These are phyloP conservation scores for Diaporthe amygdali DNA, from an alignment of 2,329 filamentous ascomycete genomes.

Conservation along the genomic window DNA sequence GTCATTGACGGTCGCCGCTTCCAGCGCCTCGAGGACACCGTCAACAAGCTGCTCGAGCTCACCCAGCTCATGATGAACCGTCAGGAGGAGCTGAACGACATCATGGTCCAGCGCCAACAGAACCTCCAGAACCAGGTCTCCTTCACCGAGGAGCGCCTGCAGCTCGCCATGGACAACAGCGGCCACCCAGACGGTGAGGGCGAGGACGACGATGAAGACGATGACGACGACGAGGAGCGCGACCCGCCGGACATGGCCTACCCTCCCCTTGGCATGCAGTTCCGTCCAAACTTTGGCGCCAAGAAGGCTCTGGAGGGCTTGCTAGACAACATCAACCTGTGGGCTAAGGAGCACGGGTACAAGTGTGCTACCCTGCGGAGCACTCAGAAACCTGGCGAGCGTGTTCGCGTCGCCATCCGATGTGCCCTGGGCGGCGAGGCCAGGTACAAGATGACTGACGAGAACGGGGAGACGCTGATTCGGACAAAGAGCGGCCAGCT, in stretches of 20 bases:
- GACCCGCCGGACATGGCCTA: conserved; percentile 27
- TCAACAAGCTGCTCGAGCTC: conserved; percentile 26
- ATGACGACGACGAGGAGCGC: conserved; percentile 25
- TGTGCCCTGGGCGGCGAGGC: conserved; percentile 27
- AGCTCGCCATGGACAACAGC: conserved; percentile 21
- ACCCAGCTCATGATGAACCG: conserved; percentile 29
- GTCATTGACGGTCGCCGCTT: conserved; percentile 25
- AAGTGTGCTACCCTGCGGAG: conserved; percentile 26
- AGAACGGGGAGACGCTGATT: conserved; percentile 27
- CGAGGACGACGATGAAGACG: conserved; percentile 21
- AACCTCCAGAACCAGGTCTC: conserved; percentile 23
- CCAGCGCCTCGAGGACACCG: conserved; percentile 26
- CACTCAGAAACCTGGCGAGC: conserved; percentile 26
- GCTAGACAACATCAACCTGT: conserved; percentile 27
- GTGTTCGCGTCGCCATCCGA: conserved; percentile 24
- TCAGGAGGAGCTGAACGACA: conserved; percentile 28
- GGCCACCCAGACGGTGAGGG: conserved; percentile 6
- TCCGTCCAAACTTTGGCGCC: conserved; percentile 27
- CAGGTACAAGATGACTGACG: conserved; percentile 26
- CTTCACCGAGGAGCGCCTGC: conserved; percentile 22
- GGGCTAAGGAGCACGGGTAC: conserved; percentile 27
- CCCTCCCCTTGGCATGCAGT: conserved; percentile 27
- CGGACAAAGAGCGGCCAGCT: conserved; percentile 27
- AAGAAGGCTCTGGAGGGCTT: conserved; percentile 27
- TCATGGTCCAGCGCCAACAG: conserved; percentile 23